Percentiles rank a stretch among this genome's conserved stretches.
Evolutionary conservation across 1,139 yeast genomes (phyloP).

Genomic region (Blastobotrys indianensis): DNA sequence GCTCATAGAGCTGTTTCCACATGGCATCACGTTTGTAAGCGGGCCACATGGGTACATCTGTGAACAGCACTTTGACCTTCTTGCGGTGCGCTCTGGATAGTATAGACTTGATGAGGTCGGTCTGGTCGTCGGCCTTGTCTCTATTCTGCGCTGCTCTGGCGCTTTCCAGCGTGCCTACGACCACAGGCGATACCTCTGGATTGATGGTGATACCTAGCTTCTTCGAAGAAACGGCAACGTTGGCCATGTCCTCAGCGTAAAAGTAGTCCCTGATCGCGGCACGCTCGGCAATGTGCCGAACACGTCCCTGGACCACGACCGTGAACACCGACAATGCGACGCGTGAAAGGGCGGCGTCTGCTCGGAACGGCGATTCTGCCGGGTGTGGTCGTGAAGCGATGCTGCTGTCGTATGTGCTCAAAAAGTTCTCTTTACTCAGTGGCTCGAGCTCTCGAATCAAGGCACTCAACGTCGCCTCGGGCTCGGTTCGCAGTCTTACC

Average conservation of each 20-base stretch:
- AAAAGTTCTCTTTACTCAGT: neutral
- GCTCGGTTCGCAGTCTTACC: neutral
- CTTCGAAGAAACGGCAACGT: neutral
- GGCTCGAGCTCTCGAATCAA: neutral
- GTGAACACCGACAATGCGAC: conserved; percentile 3
- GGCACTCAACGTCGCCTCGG: neutral
- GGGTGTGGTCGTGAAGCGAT: no score
- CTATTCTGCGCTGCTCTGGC: conserved; percentile 1
- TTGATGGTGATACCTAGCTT: neutral
- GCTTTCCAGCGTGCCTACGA: neutral
- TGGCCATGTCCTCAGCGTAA: neutral
- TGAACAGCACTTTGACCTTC: neutral
- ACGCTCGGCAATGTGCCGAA: neutral
- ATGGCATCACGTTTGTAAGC: neutral
- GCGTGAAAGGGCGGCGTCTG: neutral
- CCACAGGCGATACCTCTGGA: conserved; percentile 2
- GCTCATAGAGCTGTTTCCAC: conserved; percentile 1
- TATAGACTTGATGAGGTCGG: conserved; percentile 1
- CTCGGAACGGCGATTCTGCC: conserved; percentile 1
- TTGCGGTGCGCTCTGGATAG: conserved; percentile 1
- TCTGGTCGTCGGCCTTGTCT: neutral
- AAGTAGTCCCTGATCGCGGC: neutral
- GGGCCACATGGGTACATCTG: conserved; percentile 3
- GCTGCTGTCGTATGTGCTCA: neutral
- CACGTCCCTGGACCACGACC: neutral